Percentiles rank a stretch among this genome's conserved stretches.
Evolutionary conservation across 192 early-diverging fungal genomes (phyloP).

Genomic region (Backusella liffmaniae): DNA sequence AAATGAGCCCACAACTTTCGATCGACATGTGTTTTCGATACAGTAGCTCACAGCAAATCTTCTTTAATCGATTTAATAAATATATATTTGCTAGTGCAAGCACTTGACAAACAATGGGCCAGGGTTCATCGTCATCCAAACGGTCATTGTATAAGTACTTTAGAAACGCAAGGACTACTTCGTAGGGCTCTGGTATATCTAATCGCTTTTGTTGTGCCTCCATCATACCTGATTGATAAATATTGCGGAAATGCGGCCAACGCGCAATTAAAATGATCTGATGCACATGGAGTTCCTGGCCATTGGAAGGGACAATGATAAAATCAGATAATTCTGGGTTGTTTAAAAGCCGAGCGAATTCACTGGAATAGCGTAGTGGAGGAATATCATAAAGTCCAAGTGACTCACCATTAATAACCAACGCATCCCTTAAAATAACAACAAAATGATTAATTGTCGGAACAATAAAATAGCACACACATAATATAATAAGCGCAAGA

Average conservation of each 20-base stretch:
- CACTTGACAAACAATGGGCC: slow-evolving; percentile 47
- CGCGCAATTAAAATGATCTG: slow-evolving; percentile 56
- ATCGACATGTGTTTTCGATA: slow-evolving; percentile 47
- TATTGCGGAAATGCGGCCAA: slow-evolving; percentile 60
- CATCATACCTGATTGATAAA: slow-evolving; percentile 57
- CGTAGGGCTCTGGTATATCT: slow-evolving; percentile 52
- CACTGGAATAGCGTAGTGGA: slow-evolving; percentile 33
- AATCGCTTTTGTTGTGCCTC: slow-evolving; percentile 49
- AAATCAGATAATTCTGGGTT: slow-evolving; percentile 59
- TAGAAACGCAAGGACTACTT: slow-evolving; percentile 51
- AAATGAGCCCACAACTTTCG: slow-evolving; percentile 49
- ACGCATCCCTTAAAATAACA: slow-evolving; percentile 34
- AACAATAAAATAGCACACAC: background rate
- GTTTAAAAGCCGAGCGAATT: slow-evolving; percentile 49
- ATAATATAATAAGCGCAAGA: slow-evolving; percentile 2
- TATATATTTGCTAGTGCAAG: slow-evolving; percentile 62
- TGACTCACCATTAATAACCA: slow-evolving; percentile 52
- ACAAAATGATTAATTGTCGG: background rate
- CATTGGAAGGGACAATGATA: slow-evolving; percentile 41
- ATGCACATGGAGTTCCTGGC: slow-evolving; percentile 54
- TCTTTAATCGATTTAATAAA: slow-evolving; percentile 55
- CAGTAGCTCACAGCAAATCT: slow-evolving; percentile 49
- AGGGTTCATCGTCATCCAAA: slow-evolving; percentile 38
- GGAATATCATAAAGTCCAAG: slow-evolving; percentile 57
- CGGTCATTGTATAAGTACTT: slow-evolving; percentile 58